phyloP scores from a whole-genome alignment of 139 green algal species.

The Monoraphidium neglectum region DNA sequence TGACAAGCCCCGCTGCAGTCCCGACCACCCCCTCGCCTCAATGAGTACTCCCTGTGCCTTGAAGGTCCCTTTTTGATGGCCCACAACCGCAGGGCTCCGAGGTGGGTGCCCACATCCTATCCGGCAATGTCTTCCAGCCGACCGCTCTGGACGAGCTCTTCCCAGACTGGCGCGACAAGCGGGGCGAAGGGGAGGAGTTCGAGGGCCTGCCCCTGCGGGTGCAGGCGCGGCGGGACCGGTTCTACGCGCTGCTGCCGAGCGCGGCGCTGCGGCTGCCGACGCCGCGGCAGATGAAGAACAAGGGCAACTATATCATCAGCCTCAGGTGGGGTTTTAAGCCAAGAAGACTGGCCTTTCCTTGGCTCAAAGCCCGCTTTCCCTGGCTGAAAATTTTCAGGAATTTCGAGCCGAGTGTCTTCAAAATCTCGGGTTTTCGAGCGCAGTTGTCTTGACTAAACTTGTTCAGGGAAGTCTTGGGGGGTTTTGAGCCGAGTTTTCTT shows the following conservation, averaged over 20 bases:
- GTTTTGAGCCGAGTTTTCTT: too few relatives aligned
- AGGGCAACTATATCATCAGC: constrained; percentile 86
- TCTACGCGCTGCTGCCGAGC: constrained; percentile 38
- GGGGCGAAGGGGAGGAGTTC: constrained; percentile 7
- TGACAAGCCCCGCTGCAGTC: too few relatives aligned
- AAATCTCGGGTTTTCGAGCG: too few relatives aligned
- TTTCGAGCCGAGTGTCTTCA: too few relatives aligned
- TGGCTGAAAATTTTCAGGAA: too few relatives aligned
- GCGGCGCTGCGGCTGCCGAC: constrained; percentile 35
- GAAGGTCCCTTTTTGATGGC: not conserved
- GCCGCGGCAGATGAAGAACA: constrained; percentile 80
- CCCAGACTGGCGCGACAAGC: constrained; percentile 73
- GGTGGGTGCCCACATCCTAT: constrained; percentile 81
- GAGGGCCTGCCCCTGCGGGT: constrained; percentile 2
- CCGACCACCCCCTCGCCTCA: too few relatives aligned
- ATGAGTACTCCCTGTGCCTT: too few relatives aligned
- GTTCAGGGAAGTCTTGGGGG: too few relatives aligned
- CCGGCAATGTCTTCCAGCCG: constrained; percentile 89
- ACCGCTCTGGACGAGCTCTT: constrained; percentile 86
- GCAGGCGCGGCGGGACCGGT: constrained; percentile 28
- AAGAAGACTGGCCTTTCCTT: too few relatives aligned
- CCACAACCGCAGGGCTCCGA: not conserved
- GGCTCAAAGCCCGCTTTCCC: too few relatives aligned
- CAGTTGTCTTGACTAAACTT: too few relatives aligned
- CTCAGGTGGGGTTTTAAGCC: constrained; percentile 77